phyloP scores from a whole-genome alignment of 208 protist species.

The Trypanosoma boissoni region DNA sequence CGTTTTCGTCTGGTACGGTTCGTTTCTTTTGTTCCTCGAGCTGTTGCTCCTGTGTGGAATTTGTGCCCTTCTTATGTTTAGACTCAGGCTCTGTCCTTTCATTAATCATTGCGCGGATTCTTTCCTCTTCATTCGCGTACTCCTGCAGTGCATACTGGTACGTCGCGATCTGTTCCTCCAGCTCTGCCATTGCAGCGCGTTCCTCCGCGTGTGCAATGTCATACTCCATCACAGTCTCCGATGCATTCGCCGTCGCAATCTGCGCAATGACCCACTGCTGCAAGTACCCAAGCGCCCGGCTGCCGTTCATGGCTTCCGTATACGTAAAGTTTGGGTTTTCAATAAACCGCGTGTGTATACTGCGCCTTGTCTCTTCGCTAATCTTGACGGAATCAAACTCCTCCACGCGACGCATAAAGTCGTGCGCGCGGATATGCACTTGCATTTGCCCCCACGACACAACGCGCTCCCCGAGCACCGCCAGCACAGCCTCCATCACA shows the following conservation, averaged over 20 bases:
- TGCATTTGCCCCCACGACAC: slow-evolving; percentile 27
- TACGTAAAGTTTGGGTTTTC: slow-evolving; percentile 47
- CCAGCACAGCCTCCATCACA: slow-evolving; percentile 38
- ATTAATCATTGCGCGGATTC: slow-evolving; percentile 7
- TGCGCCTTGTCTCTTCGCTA: slow-evolving; percentile 14
- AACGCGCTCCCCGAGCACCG: slow-evolving; percentile 32
- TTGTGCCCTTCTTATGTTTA: neutral
- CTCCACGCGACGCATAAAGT: slow-evolving; percentile 33
- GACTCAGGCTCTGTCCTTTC: neutral
- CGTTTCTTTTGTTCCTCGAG: no score
- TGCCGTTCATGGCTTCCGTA: slow-evolving; percentile 42
- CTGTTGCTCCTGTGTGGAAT: neutral
- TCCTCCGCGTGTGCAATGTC: slow-evolving; percentile 22
- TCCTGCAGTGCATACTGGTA: slow-evolving; percentile 15
- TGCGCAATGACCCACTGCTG: slow-evolving; percentile 50
- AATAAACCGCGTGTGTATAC: slow-evolving; percentile 28
- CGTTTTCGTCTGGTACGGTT: no score
- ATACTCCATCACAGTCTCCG: slow-evolving; percentile 38
- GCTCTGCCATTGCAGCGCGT: slow-evolving; percentile 8
- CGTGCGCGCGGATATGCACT: slow-evolving; percentile 29
- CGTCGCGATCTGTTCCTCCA: slow-evolving; percentile 19
- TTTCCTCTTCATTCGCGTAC: slow-evolving; percentile 21
- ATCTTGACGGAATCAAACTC: slow-evolving; percentile 40
- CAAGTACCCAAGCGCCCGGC: slow-evolving; percentile 42
- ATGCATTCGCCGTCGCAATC: slow-evolving; percentile 28